Evolutionary conservation across 768 basidiomycete species (phyloP).

Genomic region (Lactifluus subvellereus): DNA sequence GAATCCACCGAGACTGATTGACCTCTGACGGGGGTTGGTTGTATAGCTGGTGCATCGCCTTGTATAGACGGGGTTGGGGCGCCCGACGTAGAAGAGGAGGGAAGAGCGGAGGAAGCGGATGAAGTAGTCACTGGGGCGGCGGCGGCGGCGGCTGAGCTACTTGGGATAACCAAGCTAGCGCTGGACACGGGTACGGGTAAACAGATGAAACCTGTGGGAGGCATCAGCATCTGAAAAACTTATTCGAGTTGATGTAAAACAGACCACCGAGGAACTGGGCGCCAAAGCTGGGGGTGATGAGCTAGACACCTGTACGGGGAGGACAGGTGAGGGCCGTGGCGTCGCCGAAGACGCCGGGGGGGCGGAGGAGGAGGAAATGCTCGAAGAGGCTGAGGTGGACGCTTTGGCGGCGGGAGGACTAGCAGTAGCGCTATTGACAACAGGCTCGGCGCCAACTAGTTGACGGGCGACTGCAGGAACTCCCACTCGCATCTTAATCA

Average conservation of each 20-base stretch:
- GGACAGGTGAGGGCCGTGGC: constrained; percentile 18
- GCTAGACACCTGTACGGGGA: neutral
- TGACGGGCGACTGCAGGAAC: constrained; percentile 18
- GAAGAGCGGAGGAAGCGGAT: constrained; percentile 17
- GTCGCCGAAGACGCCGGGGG: constrained; percentile 9
- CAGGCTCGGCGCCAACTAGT: neutral
- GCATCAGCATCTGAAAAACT: neutral
- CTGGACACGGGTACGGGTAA: constrained; percentile 11
- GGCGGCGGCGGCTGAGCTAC: constrained; percentile 30
- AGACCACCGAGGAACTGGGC: constrained; percentile 11
- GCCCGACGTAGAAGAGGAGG: constrained; percentile 2
- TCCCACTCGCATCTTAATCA: constrained; percentile 61
- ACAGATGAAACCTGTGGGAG: neutral
- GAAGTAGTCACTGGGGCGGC: constrained; percentile 24
- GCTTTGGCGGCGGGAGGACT: constrained; percentile 32
- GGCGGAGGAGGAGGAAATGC: constrained; percentile 16
- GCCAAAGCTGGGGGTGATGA: constrained; percentile 8
- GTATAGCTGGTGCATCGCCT: constrained; percentile 23
- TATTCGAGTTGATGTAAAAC: neutral
- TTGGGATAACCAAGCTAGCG: constrained; percentile 23
- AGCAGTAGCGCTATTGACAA: constrained; percentile 8
- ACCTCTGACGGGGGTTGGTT: constrained; percentile 19
- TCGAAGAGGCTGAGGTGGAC: constrained; percentile 14
- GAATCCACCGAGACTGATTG: constrained; percentile 25
- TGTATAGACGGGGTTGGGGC: constrained; percentile 26